A percentile compares a stretch with the other conserved stretches of the same genome.
Conservation (phyloP, 1,139 yeast genomes). For the Wickerhamomyces sp. region DNA sequence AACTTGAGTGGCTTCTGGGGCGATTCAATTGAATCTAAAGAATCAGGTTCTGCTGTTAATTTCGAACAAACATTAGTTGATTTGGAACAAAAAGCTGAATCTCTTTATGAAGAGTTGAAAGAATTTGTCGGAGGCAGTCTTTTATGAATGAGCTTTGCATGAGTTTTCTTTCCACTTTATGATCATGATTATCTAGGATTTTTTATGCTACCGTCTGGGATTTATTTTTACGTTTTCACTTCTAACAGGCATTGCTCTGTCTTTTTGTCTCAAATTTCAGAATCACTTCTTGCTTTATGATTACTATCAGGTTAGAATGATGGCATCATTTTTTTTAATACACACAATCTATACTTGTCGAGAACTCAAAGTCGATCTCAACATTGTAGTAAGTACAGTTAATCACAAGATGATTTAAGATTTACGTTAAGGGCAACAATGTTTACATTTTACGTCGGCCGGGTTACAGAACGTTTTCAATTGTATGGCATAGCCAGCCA, state of each 20-base stretch:
- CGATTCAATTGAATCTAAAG: conserved; percentile 2
- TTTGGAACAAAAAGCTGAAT: conserved; percentile 1
- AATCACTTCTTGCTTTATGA: background rate
- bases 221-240: background rate
- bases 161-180: background rate
- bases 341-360: background rate
- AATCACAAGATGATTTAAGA: too few species aligned
- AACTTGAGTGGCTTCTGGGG: conserved; percentile 35
- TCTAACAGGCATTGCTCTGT: background rate
- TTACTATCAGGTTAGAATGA: background rate
- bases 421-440: too few species aligned
- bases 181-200: background rate
- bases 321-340: background rate
- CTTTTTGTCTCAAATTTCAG: background rate
- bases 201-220: background rate
- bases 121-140: background rate
- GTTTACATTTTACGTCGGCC: too few species aligned
- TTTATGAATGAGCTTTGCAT: too few species aligned
- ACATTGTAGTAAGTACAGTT: too few species aligned
- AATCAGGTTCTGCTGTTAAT: background rate
- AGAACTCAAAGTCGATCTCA: background rate
- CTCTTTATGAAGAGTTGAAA: conserved; percentile 1
- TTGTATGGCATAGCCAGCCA: too few species aligned
- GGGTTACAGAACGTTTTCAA: too few species aligned
- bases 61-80: background rate